Conservation (phyloP, 2,329 filamentous ascomycete species). For the Davidsoniella australis region DNA sequence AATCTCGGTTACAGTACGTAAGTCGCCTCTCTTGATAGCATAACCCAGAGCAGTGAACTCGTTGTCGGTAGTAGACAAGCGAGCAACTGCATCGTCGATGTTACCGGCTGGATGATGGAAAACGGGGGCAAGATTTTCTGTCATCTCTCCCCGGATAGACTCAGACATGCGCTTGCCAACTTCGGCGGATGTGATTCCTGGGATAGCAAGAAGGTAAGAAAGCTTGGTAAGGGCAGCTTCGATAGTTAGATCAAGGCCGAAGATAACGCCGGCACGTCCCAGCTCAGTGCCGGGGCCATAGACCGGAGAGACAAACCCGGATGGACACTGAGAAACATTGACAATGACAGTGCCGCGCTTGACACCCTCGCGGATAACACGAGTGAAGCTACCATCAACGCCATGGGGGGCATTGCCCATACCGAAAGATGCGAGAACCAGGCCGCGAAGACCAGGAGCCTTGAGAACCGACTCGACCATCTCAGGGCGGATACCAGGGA, state of each 20-base stretch:
- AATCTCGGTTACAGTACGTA: slow-evolving; percentile 47
- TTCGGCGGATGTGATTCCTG: slow-evolving; percentile 44
- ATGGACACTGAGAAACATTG: slow-evolving; percentile 79
- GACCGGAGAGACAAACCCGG: slow-evolving; percentile 59
- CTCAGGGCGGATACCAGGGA: slow-evolving; percentile 82
- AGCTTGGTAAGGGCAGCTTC: slow-evolving; percentile 86
- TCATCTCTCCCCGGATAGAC: slow-evolving; percentile 72
- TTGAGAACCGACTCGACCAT: slow-evolving; percentile 77
- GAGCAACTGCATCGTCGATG: slow-evolving; percentile 25
- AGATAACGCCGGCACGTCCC: slow-evolving; percentile 70
- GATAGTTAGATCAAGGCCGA: slow-evolving; percentile 74
- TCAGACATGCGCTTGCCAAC: slow-evolving; percentile 55
- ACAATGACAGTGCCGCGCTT: slow-evolving; percentile 70
- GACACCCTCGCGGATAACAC: slow-evolving; percentile 61
- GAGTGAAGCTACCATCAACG: slow-evolving; percentile 60
- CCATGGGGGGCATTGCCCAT: slow-evolving; percentile 82
- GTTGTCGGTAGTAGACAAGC: slow-evolving; percentile 33
- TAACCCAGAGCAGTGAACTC: slow-evolving; percentile 67
- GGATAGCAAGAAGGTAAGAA: slow-evolving; percentile 61
- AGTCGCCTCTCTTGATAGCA: slow-evolving; percentile 56
- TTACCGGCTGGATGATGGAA: slow-evolving; percentile 57
- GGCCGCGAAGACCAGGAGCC: slow-evolving; percentile 57
- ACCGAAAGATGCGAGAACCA: slow-evolving; percentile 83
- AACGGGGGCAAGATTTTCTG: slow-evolving; percentile 52
- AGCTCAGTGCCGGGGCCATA: slow-evolving; percentile 64